Conservation (phyloP, 192 early-diverging fungal species). For the Entomortierella parvispora region DNA sequence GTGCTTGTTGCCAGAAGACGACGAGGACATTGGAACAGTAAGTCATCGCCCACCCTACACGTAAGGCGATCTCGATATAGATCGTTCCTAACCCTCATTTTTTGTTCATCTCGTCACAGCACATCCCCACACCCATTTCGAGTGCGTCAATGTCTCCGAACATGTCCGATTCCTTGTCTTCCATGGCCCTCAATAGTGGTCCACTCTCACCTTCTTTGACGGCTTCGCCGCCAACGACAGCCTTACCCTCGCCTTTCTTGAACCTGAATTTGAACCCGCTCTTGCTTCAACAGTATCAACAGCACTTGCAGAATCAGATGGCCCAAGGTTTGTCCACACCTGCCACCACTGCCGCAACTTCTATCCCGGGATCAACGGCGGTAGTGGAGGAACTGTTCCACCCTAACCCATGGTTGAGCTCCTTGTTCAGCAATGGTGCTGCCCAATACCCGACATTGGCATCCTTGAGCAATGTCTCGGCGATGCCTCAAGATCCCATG, state of each 20-base stretch:
- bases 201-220: slow-evolving; percentile 41
- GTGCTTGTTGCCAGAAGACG: slow-evolving; percentile 11
- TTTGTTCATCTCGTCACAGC: not conserved
- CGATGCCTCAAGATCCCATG: slow-evolving; percentile 9
- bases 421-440: no score
- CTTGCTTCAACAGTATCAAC: slow-evolving; percentile 43
- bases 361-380: not conserved
- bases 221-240: slow-evolving; percentile 45
- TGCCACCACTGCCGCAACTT: not conserved
- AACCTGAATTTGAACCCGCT: slow-evolving; percentile 17
- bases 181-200: slow-evolving; percentile 14
- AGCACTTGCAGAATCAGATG: slow-evolving; percentile 31
- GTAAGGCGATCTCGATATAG: no score
- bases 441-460: no score
- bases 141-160: slow-evolving; percentile 30
- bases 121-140: slow-evolving; percentile 27
- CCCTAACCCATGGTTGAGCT: no score
- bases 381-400: not conserved
- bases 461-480: no score
- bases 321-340: slow-evolving; percentile 3
- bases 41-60: no score
- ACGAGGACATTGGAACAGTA: not conserved
- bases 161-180: not conserved
- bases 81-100: no score
- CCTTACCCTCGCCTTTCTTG: slow-evolving; percentile 21